These are phyloP conservation scores for Cladorrhinum samala DNA, from an alignment of 495 filamentous ascomycete species.

Conservation along the genomic window DNA sequence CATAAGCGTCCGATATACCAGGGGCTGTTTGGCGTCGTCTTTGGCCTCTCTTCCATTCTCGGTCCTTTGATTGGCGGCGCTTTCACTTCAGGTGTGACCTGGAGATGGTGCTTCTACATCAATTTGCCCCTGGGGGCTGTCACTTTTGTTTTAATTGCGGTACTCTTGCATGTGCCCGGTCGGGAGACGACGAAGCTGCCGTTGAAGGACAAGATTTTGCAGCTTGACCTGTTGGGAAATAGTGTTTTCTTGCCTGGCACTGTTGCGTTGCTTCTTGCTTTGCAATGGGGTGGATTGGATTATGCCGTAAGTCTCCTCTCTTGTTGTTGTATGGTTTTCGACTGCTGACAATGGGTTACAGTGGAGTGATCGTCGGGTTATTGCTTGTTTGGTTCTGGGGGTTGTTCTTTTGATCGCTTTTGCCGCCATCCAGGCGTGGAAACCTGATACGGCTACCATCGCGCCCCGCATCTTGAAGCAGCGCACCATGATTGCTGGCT, in stretches of 20 bases:
- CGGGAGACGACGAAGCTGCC: constrained; percentile 35
- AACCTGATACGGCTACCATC: constrained; percentile 58
- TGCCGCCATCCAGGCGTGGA: constrained; percentile 45
- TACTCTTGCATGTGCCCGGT: constrained; percentile 46
- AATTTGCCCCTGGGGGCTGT: constrained; percentile 64
- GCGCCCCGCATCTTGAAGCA: constrained; percentile 61
- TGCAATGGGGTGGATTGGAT: constrained; percentile 72
- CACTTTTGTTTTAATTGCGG: constrained; percentile 52
- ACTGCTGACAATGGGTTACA: not conserved
- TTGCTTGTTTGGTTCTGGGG: constrained; percentile 39
- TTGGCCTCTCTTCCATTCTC: constrained; percentile 61
- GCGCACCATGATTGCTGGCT: constrained; percentile 51
- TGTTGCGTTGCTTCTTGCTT: constrained; percentile 61
- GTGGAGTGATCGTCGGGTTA: constrained; percentile 43
- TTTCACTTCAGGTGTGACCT: constrained; percentile 52
- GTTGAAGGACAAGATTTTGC: constrained; percentile 39
- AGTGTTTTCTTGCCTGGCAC: constrained; percentile 60
- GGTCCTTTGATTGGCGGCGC: constrained; percentile 57
- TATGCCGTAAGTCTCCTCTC: constrained; percentile 34
- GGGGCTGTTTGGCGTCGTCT: constrained; percentile 40
- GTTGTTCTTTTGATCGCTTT: constrained; percentile 40
- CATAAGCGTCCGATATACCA: constrained; percentile 41
- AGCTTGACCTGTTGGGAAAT: constrained; percentile 61
- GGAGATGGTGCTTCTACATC: constrained; percentile 78
- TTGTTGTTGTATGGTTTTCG: not conserved